phyloP scores from a whole-genome alignment of 2,329 filamentous ascomycete genomes.

The Tothia fuscella region DNA sequence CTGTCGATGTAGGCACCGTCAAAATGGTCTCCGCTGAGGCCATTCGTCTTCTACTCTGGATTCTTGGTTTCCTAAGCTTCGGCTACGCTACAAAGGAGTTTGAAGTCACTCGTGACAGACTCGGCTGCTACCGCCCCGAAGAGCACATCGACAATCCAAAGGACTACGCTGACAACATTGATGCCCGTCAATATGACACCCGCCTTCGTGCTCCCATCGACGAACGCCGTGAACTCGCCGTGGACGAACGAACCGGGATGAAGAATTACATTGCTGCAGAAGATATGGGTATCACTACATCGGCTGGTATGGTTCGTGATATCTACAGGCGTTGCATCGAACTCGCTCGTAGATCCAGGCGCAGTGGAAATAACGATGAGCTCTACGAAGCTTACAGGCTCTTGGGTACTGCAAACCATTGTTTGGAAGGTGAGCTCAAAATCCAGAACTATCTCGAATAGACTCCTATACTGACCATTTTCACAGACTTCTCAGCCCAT shows the following conservation, averaged over 20 bases:
- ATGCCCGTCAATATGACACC: conserved; percentile 70
- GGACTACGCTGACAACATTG: conserved; percentile 78
- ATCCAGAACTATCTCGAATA: not conserved
- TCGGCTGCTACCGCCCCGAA: conserved; percentile 67
- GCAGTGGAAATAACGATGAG: conserved; percentile 57
- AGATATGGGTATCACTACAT: conserved; percentile 64
- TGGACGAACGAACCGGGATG: conserved; percentile 55
- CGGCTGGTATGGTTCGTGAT: conserved; percentile 61
- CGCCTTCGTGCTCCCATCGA: conserved; percentile 74
- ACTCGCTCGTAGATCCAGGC: conserved; percentile 62
- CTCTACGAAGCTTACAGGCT: conserved; percentile 78
- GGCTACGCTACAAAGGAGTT: conserved; percentile 76
- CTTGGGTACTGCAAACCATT: conserved; percentile 80
- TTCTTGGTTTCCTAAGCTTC: conserved; percentile 82
- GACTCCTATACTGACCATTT: not conserved
- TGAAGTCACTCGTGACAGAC: conserved; percentile 65
- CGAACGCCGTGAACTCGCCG: conserved; percentile 62
- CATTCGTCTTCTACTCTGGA: conserved; percentile 77
- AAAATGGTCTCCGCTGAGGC: conserved; percentile 85
- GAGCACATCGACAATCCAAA: conserved; percentile 74
- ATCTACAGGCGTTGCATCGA: conserved; percentile 66
- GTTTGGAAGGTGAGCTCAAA: conserved; percentile 56
- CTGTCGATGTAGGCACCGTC: conserved; percentile 63
- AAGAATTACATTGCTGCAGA: conserved; percentile 97
- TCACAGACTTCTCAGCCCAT: conserved; percentile 72